Evolutionary conservation across 352 stramenopile genomes (phyloP), one percentile per base, ranked within the genome.

Genomic region (Phytopythium helicoides): DNA sequence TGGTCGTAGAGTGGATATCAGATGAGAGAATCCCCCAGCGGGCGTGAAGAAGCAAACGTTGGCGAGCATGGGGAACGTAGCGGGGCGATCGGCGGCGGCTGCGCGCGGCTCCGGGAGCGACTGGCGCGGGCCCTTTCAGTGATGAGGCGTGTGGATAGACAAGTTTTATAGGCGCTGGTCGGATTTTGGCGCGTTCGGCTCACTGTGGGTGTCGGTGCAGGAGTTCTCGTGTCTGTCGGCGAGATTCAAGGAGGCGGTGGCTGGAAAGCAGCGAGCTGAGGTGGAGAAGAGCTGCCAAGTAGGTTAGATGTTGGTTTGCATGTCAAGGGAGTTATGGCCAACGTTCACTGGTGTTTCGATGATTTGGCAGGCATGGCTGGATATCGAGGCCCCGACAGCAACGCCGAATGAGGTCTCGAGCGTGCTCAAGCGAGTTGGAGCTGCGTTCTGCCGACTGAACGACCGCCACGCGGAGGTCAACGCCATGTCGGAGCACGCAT

Each of bases 41-140:
- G 28, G 9, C 28, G 5, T 5, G 28, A 33, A 33, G 28, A 33
- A 33, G 9, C 5, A 5, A 9, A 31, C 39, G 19, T 26, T 42
- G 19, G 9, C 44, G 14, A 28, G 38, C 28, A 85, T 85, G 73
- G 73, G 73, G 34, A 85, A 80, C 46, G 26, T 68, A 9, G 16
- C n/a, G 25, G 11, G 31, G 58, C 56, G n/a, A 64, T 34, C 50
- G 36, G 42, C 26, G 25, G 38, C 15, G 12, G 25, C 39, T 54
- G 36, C 52, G 25, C 34, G 51, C 33, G 28, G 28, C 28, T 5
- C 23, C 5, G 33, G 53, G 15, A 47, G 22, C 47, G 79, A 79
- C 47, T 88, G 81, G 81, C 92, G n/a, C 90, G 64, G 83, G 83
- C 1, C 83, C 83, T 1, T 94, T 94, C 54, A 92, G 83, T 52